These are phyloP conservation scores for Nigrospora osmanthi DNA, from an alignment of 2,329 filamentous ascomycete genomes.

Conservation along the genomic window DNA sequence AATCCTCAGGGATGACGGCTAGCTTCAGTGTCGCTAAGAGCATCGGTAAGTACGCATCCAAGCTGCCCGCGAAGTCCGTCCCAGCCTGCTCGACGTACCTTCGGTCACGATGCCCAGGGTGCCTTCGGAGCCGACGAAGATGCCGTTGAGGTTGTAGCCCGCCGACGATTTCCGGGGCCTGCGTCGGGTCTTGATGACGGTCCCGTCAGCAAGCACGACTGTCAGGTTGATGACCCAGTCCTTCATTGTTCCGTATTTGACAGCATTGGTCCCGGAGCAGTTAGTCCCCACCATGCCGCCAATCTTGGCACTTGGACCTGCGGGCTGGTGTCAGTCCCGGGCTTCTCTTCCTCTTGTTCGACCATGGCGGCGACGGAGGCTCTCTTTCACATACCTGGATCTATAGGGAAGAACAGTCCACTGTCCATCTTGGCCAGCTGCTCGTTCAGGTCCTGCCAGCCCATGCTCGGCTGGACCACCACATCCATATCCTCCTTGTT, in stretches of 20 bases:
- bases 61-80: not conserved
- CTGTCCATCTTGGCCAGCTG: constrained; percentile 58
- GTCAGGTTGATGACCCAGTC: constrained; percentile 82
- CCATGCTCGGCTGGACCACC: constrained; percentile 82
- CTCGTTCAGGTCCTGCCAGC: constrained; percentile 87
- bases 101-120: constrained; percentile 77
- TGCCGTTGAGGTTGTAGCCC: constrained; percentile 72
- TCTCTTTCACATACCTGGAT: constrained; percentile 51
- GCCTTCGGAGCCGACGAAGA: constrained; percentile 78
- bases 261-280: constrained; percentile 70
- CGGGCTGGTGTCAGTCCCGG: constrained; percentile 27
- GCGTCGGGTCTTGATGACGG: constrained; percentile 68
- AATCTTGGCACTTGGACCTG: constrained; percentile 61
- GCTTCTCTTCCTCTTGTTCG: not conserved
- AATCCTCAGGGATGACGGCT: constrained; percentile 66
- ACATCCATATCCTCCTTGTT: constrained; percentile 88
- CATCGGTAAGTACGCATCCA: not conserved
- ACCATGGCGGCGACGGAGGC: not conserved
- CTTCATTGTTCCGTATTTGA: constrained; percentile 79
- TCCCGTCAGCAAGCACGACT: constrained; percentile 71
- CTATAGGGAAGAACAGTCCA: constrained; percentile 84
- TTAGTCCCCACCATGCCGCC: constrained; percentile 80
- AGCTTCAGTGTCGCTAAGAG: constrained; percentile 66
- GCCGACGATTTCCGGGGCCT: constrained; percentile 76
- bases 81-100: constrained; percentile 23